A percentile compares a stretch with the other conserved stretches of the same genome.
phyloP scores from a whole-genome alignment of 257 asterid species.

The Haberlea rhodopensis region DNA sequence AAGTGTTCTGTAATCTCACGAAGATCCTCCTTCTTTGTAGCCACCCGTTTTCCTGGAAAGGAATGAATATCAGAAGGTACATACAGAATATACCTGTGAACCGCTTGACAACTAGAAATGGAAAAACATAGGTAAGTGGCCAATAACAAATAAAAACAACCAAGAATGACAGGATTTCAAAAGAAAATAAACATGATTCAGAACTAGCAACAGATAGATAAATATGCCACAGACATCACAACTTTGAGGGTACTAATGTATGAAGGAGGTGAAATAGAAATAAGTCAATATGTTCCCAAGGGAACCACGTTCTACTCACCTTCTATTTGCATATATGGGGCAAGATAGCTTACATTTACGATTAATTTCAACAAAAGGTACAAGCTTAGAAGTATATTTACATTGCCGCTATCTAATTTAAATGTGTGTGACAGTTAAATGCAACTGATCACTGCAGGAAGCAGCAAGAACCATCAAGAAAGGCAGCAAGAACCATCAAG shows the following conservation, averaged over 20 bases:
- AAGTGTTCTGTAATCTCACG: slow-evolving; percentile 81
- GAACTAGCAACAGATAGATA: slow-evolving; percentile 9
- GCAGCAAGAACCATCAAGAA: neutral
- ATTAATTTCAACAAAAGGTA: neutral
- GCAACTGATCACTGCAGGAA: neutral
- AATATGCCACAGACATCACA: neutral
- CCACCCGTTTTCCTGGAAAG: slow-evolving; percentile 69
- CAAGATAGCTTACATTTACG: slow-evolving; percentile 3
- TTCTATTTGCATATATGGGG: slow-evolving; percentile 6
- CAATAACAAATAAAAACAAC: slow-evolving; percentile 8
- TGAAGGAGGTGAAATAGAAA: slow-evolving; percentile 8
- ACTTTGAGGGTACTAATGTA: neutral
- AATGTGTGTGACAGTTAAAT: neutral
- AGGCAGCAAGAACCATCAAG: neutral
- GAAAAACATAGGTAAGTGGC: slow-evolving; percentile 4
- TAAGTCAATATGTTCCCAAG: slow-evolving; percentile 3
- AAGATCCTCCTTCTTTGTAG: slow-evolving; percentile 71
- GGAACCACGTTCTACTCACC: slow-evolving; percentile 1
- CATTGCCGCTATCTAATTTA: neutral
- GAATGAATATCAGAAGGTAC: slow-evolving; percentile 16
- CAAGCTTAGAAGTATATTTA: neutral
- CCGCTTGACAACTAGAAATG: slow-evolving; percentile 10
- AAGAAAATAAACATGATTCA: slow-evolving; percentile 7
- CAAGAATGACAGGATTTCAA: slow-evolving; percentile 13
- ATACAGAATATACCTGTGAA: slow-evolving; percentile 11